A percentile compares a stretch with the other conserved stretches of the same genome.
Conservation (phyloP, 225 moss, liverwort and hornwort genomes). For the Asterella californica region DNA sequence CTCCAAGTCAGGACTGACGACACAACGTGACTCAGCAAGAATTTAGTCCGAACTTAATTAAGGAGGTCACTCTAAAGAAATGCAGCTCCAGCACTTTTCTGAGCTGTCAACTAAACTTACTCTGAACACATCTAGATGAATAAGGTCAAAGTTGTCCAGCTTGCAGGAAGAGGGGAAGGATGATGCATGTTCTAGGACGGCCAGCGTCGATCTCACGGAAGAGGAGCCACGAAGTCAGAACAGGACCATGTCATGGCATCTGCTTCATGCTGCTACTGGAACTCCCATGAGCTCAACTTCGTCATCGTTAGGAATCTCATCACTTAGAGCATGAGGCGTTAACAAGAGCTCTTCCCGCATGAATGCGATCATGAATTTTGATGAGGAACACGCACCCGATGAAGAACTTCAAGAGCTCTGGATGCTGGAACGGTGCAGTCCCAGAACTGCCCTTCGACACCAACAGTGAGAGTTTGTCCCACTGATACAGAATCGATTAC, state of each 20-base stretch:
- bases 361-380: not conserved
- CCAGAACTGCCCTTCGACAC: not conserved
- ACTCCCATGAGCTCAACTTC: not conserved
- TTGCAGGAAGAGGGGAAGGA: not conserved
- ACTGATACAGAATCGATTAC: not conserved
- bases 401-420: not conserved
- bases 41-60: not conserved
- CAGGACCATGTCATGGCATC: not conserved
- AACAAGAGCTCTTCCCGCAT: not conserved
- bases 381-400: not conserved
- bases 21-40: not conserved
- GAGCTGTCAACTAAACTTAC: not conserved
- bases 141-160: not conserved
- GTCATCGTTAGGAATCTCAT: not conserved
- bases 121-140: not conserved
- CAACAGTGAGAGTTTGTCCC: too few species aligned
- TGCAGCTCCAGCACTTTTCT: not conserved
- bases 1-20: not conserved
- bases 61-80: not conserved
- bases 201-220: not conserved
- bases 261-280: not conserved
- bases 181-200: not conserved
- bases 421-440: not conserved
- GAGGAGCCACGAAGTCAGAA: not conserved
- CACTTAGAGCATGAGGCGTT: not conserved